phyloP scores from a whole-genome alignment of 805 yeast species.

The Myxozyma kluyveri region DNA sequence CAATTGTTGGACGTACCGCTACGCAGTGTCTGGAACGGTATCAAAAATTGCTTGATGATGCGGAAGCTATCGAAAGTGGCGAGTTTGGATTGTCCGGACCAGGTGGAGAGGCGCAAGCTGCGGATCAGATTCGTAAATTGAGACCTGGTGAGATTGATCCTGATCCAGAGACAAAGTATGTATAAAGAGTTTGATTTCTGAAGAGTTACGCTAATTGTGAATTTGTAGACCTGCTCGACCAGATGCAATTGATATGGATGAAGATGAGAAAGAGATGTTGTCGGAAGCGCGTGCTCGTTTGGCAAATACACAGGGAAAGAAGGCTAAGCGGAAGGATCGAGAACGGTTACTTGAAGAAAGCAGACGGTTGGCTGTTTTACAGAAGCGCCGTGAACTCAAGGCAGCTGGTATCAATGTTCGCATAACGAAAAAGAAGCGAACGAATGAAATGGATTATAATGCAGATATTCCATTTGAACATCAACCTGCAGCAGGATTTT shows the following conservation, averaged over 20 bases:
- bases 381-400: slow-evolving; percentile 75
- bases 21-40: slow-evolving; percentile 83
- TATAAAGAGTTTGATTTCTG: background rate
- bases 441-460: slow-evolving; percentile 73
- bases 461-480: slow-evolving; percentile 80
- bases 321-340: slow-evolving; percentile 84
- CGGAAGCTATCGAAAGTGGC: slow-evolving; percentile 40
- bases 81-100: slow-evolving; percentile 49
- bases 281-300: slow-evolving; percentile 92
- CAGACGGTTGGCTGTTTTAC: slow-evolving; percentile 68
- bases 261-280: slow-evolving; percentile 86
- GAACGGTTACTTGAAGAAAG: slow-evolving; percentile 81
- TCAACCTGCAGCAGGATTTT: slow-evolving; percentile 62
- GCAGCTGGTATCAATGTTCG: slow-evolving; percentile 57
- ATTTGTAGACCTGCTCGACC: slow-evolving; percentile 62
- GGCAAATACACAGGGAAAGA: slow-evolving; percentile 90
- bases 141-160: slow-evolving; percentile 61
- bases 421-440: slow-evolving; percentile 44
- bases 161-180: slow-evolving; percentile 62
- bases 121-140: slow-evolving; percentile 35
- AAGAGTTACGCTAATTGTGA: background rate
- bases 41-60: slow-evolving; percentile 63
- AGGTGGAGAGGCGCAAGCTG: slow-evolving; percentile 51
- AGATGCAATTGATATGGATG: slow-evolving; percentile 74
- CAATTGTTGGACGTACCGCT: slow-evolving; percentile 77